Conservation (phyloP, 768 basidiomycete genomes). For the Pholiota conissans region DNA sequence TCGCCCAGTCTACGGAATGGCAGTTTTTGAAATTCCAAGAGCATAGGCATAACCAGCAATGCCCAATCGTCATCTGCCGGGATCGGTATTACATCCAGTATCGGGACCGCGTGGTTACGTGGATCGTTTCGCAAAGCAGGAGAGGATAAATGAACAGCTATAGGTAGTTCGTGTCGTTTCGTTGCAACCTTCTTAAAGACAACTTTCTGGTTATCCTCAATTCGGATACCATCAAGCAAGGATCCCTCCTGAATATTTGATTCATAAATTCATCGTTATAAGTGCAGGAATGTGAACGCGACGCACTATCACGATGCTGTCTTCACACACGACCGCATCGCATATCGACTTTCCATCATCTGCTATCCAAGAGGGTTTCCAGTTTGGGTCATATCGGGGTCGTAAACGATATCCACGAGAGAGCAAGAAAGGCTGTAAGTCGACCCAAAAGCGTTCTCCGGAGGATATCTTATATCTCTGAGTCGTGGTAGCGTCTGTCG, state of each 20-base stretch:
- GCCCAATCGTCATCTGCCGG: constrained; percentile 13
- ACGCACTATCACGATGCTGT: background rate
- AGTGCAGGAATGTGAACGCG: background rate
- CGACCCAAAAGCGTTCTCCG: constrained; percentile 5
- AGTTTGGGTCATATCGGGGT: constrained; percentile 8
- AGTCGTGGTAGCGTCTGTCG: background rate
- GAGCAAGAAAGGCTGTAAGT: constrained; percentile 4
- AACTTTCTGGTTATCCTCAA: background rate
- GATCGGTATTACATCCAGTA: constrained; percentile 22
- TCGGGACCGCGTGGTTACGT: constrained; percentile 21
- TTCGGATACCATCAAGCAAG: background rate
- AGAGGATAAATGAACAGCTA: background rate
- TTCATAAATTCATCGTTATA: background rate
- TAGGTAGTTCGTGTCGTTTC: background rate
- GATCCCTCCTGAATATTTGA: background rate
- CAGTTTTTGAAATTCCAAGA: constrained; percentile 8
- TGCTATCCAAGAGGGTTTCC: constrained; percentile 9
- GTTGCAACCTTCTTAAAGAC: background rate
- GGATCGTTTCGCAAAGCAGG: constrained; percentile 9
- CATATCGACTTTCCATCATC: background rate
- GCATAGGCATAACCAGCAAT: constrained; percentile 23
- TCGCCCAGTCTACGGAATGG: constrained; percentile 23
- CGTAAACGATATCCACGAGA: constrained; percentile 7
- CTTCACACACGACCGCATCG: background rate
- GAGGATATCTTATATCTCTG: background rate